These are phyloP conservation scores for Pichia phayaonensis DNA, from an alignment of 805 yeast genomes.

Conservation along the genomic window DNA sequence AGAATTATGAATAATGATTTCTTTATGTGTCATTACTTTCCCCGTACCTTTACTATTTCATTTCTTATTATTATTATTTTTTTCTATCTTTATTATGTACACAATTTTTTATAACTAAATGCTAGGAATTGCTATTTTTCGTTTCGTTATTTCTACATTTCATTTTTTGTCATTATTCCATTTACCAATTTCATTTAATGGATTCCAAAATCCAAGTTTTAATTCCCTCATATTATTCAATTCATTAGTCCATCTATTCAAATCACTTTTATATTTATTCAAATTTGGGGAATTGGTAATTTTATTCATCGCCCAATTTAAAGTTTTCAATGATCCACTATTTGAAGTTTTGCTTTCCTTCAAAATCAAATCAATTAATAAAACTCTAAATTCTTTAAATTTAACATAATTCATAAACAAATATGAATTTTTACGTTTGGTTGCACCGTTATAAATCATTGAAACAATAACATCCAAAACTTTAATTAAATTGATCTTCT, in stretches of 20 bases:
- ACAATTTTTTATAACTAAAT: not conserved
- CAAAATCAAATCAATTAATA: conserved; percentile 19
- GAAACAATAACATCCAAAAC: conserved; percentile 19
- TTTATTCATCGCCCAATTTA: conserved; percentile 24
- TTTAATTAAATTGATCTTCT: conserved; percentile 15
- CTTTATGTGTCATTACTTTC: not conserved
- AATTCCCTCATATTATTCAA: conserved; percentile 18
- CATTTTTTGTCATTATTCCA: conserved; percentile 3
- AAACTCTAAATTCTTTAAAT: conserved; percentile 10
- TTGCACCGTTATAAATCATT: conserved; percentile 9
- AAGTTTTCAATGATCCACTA: conserved; percentile 15
- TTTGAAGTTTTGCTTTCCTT: conserved; percentile 16
- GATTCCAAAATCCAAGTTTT: conserved; percentile 22
- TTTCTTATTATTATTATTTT: not conserved
- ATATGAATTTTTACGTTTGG: conserved; percentile 12
- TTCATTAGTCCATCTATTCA: conserved; percentile 17
- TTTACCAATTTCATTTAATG: not conserved
- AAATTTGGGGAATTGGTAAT: conserved; percentile 11
- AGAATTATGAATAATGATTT: conserved; percentile 8
- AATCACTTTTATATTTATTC: conserved; percentile 5
- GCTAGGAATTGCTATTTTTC: not conserved
- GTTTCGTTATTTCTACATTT: not conserved
- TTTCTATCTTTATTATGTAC: not conserved
- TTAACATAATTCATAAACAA: conserved; percentile 12
- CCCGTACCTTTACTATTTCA: not conserved